Percentiles rank a stretch among this genome's conserved stretches.
Conservation (phyloP, 2,329 filamentous ascomycete species). For the Pseudogymnoascus pannorum region DNA sequence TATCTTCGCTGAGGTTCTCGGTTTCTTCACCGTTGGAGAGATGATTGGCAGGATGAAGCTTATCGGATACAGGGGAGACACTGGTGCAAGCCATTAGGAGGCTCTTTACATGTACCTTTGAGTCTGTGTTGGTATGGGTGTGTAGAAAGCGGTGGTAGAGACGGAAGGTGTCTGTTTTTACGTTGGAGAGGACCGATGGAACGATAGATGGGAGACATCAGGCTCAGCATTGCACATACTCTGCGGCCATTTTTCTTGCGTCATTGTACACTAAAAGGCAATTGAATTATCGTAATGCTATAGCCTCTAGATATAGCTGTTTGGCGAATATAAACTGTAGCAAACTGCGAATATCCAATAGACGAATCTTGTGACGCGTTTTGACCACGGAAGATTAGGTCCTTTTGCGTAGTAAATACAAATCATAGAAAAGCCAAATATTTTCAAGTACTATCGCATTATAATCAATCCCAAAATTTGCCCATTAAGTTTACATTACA, state of each 20-base stretch:
- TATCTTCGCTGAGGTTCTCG: slow-evolving; percentile 75
- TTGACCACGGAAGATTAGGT: not conserved
- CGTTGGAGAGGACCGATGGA: not conserved
- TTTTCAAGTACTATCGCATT: not conserved
- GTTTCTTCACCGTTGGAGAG: slow-evolving; percentile 97
- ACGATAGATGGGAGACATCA: slow-evolving; percentile 6
- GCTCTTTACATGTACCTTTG: not conserved
- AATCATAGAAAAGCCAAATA: not conserved
- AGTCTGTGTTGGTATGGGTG: not conserved
- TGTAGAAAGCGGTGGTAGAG: not conserved
- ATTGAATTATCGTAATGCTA: slow-evolving; percentile 9
- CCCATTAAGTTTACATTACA: not conserved
- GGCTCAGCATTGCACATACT: slow-evolving; percentile 10
- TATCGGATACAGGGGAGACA: slow-evolving; percentile 78
- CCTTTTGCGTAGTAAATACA: not conserved
- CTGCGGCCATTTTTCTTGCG: slow-evolving; percentile 6
- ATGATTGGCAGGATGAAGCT: slow-evolving; percentile 95
- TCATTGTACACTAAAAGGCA: slow-evolving; percentile 8
- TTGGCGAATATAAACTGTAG: not conserved
- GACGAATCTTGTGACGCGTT: not conserved
- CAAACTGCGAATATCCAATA: not conserved
- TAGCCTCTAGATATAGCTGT: slow-evolving; percentile 1
- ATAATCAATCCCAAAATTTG: not conserved
- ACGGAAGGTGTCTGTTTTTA: not conserved
- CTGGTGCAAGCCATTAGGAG: slow-evolving; percentile 47